These are phyloP conservation scores for Zanthoxylum bungeanum DNA, from an alignment of 345 rosid species.

Conservation along the genomic window DNA sequence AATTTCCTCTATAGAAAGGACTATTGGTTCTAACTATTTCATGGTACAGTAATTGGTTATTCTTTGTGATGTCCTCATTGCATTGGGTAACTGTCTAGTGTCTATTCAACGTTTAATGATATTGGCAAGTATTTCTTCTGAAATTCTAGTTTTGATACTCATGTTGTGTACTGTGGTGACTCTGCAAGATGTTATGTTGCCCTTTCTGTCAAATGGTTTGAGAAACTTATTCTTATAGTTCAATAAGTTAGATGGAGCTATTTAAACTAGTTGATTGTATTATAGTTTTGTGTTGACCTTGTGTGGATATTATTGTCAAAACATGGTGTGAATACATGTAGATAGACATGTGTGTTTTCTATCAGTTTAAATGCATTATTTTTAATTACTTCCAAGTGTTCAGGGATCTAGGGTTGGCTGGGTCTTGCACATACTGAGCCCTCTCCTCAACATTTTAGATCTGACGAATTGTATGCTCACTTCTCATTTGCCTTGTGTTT, in stretches of 20 bases:
- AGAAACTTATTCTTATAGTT: not conserved
- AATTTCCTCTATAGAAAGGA: not conserved
- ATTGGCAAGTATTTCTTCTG: not conserved
- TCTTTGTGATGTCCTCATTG: no score
- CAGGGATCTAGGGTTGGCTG: not conserved
- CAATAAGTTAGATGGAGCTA: not conserved
- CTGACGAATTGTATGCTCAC: not conserved
- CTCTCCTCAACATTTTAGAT: not conserved
- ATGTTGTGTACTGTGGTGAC: no score
- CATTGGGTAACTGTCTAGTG: no score
- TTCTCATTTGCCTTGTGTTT: conserved; percentile 1
- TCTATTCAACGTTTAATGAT: no score
- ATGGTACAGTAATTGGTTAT: no score
- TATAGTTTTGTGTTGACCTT: not conserved
- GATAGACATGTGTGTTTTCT: not conserved
- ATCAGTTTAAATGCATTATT: not conserved
- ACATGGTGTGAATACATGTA: not conserved
- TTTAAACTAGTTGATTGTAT: not conserved
- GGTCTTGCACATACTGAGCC: not conserved
- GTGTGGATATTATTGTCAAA: no score
- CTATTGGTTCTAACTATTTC: no score
- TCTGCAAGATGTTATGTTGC: not conserved
- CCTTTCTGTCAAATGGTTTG: not conserved
- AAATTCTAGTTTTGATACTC: no score
- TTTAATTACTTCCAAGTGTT: not conserved